Percentiles rank a stretch among this genome's conserved stretches.
phyloP scores from a whole-genome alignment of 345 rosid species.

The Punica granatum region DNA sequence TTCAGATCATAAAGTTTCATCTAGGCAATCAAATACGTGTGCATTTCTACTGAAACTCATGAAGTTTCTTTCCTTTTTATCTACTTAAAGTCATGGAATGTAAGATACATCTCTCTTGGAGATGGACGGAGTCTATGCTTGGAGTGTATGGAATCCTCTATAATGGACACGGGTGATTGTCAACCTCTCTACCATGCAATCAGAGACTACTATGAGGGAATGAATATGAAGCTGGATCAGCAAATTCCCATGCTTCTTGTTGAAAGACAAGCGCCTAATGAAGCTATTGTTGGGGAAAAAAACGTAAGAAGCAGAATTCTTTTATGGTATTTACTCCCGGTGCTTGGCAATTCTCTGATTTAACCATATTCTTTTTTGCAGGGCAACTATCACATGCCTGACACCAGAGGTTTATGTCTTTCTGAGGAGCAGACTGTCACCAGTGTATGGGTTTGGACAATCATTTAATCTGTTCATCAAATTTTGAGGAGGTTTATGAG shows the following conservation, averaged over 20 bases:
- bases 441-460: slow-evolving; percentile 45
- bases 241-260: slow-evolving; percentile 97
- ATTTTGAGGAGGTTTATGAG: not conserved
- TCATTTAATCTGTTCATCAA: not conserved
- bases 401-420: slow-evolving; percentile 92
- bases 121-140: slow-evolving; percentile 82
- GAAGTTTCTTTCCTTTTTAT: not conserved
- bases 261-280: slow-evolving; percentile 88
- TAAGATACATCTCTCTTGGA: slow-evolving; percentile 31
- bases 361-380: slow-evolving; percentile 15
- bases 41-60: not conserved
- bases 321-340: slow-evolving; percentile 1
- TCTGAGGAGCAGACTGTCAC: slow-evolving; percentile 93
- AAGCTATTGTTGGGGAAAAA: slow-evolving; percentile 89
- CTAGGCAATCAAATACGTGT: not conserved
- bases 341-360: not conserved
- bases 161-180: slow-evolving; percentile 92
- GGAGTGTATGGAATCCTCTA: slow-evolving; percentile 93
- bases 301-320: slow-evolving; percentile 30
- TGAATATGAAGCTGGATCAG: slow-evolving; percentile 84
- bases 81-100: slow-evolving; percentile 6
- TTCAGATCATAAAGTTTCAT: not conserved
- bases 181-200: slow-evolving; percentile 88
- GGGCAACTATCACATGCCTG: slow-evolving; percentile 97
- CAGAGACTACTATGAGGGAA: slow-evolving; percentile 90